Base-by-base conservation (phyloP, 768 basidiomycete genomes). In the Suillus fuscotomentosus region DNA sequence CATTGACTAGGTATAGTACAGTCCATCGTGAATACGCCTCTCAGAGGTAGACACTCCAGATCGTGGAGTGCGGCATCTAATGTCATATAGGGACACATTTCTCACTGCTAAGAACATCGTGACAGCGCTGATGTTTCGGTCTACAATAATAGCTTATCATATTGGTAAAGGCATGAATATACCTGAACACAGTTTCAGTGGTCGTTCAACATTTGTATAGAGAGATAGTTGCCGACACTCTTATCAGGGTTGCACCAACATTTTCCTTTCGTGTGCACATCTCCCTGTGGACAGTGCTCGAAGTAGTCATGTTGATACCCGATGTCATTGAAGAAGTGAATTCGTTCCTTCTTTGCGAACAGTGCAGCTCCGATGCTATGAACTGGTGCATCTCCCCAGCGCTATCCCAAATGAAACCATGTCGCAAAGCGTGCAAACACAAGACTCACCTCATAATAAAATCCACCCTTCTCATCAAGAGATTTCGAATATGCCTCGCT, bases 381-480 rank as follows among this genome's bases (percentile, higher is more conserved):
- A 0, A 95, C 89, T 0, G 92, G 92, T 0, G 93, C 94, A 72
- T 94, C 94, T 36, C 94, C 93, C 91, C 91, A 91, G 45, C 89
- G 82, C 84, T 91, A 65, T 60, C 36, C 8, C 36, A 9, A 41
- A 20, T 60, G 53, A 47, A 24, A 51, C 57, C 17, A 13, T 41
- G 62, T 8, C 43, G 39, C 41, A 55, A 51, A 27, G 22, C 8
- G 38, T 22, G 45, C 14, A 63, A 38, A 57, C 42, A 5, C 67
- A 60, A 11, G 20, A 72, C 79, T 11, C 36, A 90, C 90, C 87
- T 95, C 94, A 71, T 95, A 95, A 78, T 95, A 95, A 77, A 96
- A 95, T 5, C 95, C 94, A 48, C 95, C 95, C 55, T 86, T 85
- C 2, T 82, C 76, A 68, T 97, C 95, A 39, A 97, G 83, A 72